Base-by-base conservation (phyloP, 2,329 filamentous ascomycete species). In the Podosphaera fusca region DNA sequence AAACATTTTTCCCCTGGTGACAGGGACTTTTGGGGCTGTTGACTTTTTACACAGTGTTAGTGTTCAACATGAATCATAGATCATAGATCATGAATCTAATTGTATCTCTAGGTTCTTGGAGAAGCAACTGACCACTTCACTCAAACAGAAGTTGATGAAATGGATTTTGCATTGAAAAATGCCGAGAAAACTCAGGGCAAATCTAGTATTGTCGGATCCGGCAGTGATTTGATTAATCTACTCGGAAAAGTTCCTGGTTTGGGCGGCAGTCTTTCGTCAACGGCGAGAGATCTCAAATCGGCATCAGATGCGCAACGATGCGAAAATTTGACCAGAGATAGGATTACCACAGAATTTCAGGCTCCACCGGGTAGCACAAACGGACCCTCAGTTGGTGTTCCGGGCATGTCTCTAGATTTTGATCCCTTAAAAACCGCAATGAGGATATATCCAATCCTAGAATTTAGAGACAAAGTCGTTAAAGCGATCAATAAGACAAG, bases 381-480 rank as follows among this genome's bases (percentile, higher is more conserved):
- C 49, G 72, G 73, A 51, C 72, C 71, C 29, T 38, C 33, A 38
- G 51, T 34, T 61, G 70, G 79, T 12, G 79, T 88, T 8, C 84
- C 84, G 29, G 87, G 85, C 4, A 86, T 89, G 75, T 84, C 80
- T 64, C 74, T 79, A 12, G 74, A 77, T 65, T 86, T 94, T 59
- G 89, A 95, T 64, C 83, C 85, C 0, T 78, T 85, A 63, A 82
- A 87, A 69, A 84, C 82, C 0, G 77, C 84, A 12, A 74, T 76
- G 45, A 81, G 94, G 70, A 95, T 98, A 62, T 96, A 96, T 65
- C 92, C 92, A 0, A 95, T 98, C 59, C 77, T 98, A 0, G 78
- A 86, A 59, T 98, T 96, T 74, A 80, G 90, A 59, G 92, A 98
- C 73, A 92, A 84, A 65, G 88, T 98, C 57, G 89, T 95, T 55